Conservation (phyloP, 108 stramenopile species). For the Hondaea fermentalgiana region DNA sequence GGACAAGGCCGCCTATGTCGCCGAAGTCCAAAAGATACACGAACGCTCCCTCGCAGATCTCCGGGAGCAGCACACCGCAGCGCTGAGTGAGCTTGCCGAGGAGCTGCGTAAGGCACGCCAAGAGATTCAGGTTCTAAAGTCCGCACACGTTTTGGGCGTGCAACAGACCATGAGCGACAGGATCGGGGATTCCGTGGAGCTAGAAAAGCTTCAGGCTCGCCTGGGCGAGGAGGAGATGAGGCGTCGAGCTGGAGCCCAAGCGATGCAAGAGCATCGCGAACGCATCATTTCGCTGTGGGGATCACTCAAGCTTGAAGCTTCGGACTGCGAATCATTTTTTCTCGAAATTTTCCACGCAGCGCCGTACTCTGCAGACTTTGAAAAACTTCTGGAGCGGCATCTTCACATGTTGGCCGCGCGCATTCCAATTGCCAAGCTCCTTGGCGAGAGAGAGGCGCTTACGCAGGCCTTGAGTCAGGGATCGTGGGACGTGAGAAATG, state of each 20-base stretch:
- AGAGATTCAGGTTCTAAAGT: not conserved
- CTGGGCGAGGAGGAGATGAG: no score
- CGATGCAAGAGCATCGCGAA: not conserved
- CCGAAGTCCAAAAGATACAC: not conserved
- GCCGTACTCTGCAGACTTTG: not conserved
- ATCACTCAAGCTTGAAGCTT: not conserved
- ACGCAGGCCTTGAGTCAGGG: not conserved
- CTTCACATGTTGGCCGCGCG: not conserved
- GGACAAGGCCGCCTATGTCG: not conserved
- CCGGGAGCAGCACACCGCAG: not conserved
- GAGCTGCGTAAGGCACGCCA: not conserved
- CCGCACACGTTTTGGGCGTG: not conserved
- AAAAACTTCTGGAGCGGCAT: not conserved
- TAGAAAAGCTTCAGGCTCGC: not conserved
- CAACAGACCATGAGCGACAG: not conserved
- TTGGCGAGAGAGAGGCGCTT: not conserved
- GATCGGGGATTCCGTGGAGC: not conserved
- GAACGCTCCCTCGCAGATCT: not conserved
- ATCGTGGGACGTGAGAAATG: not conserved
- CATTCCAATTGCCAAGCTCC: not conserved
- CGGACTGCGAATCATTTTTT: not conserved
- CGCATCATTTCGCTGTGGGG: not conserved
- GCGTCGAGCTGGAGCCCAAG: not conserved
- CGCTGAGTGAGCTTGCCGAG: not conserved
- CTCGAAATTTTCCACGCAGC: not conserved